A percentile compares a stretch with the other conserved stretches of the same genome.
phyloP scores from a whole-genome alignment of 352 stramenopile genomes.

The Globisporangium nagaii region DNA sequence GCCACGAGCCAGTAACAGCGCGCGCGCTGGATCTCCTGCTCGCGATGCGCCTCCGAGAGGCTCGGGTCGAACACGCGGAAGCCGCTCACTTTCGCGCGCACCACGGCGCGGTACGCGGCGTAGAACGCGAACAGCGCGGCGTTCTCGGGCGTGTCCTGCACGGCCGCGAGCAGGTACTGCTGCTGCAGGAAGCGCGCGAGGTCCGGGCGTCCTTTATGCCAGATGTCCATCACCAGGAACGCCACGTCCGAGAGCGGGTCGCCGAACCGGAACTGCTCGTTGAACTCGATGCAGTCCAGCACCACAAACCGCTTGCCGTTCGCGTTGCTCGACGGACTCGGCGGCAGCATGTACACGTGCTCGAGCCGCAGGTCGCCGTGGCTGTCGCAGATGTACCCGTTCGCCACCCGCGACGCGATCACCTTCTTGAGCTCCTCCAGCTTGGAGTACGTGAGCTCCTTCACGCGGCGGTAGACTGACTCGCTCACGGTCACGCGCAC shows the following conservation, averaged over 20 bases:
- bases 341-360: slow-evolving; percentile 49
- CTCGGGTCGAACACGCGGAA: slow-evolving; percentile 58
- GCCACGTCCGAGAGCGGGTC: slow-evolving; percentile 60
- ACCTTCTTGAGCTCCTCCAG: slow-evolving; percentile 32
- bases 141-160: slow-evolving; percentile 47
- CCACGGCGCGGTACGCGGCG: slow-evolving; percentile 57
- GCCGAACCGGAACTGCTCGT: slow-evolving; percentile 70
- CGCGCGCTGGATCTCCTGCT: slow-evolving; percentile 31
- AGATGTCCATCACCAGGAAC: slow-evolving; percentile 71
- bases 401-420: slow-evolving; percentile 40
- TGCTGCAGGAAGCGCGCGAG: slow-evolving; percentile 42
- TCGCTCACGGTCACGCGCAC: slow-evolving; percentile 39
- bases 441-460: slow-evolving; percentile 42
- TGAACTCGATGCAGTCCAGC: slow-evolving; percentile 78
- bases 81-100: slow-evolving; percentile 62
- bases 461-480: slow-evolving; percentile 42
- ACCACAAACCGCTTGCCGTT: slow-evolving; percentile 28
- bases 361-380: slow-evolving; percentile 66
- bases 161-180: slow-evolving; percentile 47
- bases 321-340: not conserved
- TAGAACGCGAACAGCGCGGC: slow-evolving; percentile 50
- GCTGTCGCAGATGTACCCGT: slow-evolving; percentile 59
- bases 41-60: slow-evolving; percentile 28
- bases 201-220: slow-evolving; percentile 46
- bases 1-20: slow-evolving; percentile 66